These are phyloP conservation scores for Fragaria ananassa DNA, from an alignment of 306 rosid genomes.

Conservation along the genomic window DNA sequence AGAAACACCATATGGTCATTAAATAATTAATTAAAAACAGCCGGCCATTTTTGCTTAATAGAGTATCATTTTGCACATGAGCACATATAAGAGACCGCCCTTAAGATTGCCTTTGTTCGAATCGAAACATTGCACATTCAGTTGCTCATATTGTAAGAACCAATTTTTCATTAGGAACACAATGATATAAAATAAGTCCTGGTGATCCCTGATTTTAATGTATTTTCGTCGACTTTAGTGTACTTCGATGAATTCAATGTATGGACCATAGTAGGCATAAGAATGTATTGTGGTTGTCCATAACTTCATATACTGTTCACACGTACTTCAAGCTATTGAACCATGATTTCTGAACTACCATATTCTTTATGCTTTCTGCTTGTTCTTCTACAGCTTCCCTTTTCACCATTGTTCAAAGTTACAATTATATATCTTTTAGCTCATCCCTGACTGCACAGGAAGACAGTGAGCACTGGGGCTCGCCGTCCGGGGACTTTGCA, in stretches of 20 bases:
- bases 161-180: no score
- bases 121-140: no score
- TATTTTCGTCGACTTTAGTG: background rate
- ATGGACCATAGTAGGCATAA: background rate
- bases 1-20: no score
- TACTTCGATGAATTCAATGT: no score
- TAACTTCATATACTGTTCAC: background rate
- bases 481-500: conserved; percentile 58
- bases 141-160: no score
- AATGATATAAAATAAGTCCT: no score
- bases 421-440: background rate
- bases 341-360: background rate
- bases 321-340: background rate
- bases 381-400: conserved; percentile 15
- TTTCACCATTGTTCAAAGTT: conserved; percentile 30
- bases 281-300: background rate
- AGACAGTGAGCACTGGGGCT: conserved; percentile 24
- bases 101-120: no score
- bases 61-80: no score
- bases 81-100: no score
- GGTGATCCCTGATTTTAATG: background rate
- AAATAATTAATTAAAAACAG: no score
- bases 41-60: no score
- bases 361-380: background rate
- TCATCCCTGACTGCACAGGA: background rate